These are phyloP conservation scores for Nicotiana obtusifolia DNA, from an alignment of 257 asterid genomes.

Conservation along the genomic window DNA sequence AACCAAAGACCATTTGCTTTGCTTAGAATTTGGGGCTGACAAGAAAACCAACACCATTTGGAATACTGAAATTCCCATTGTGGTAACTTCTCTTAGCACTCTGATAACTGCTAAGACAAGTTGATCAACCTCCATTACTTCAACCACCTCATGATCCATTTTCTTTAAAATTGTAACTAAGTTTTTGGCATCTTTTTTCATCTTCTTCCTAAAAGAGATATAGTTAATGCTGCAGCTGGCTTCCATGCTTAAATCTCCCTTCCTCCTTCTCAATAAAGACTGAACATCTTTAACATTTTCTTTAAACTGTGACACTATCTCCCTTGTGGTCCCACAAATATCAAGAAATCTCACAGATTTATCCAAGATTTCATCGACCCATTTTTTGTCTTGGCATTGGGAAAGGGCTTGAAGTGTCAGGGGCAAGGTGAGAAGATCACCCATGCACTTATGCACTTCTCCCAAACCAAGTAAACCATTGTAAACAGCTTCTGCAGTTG, in stretches of 20 bases:
- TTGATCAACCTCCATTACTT: constrained; percentile 12
- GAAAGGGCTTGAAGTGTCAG: constrained; percentile 15
- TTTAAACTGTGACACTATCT: neutral
- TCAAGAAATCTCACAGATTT: constrained; percentile 15
- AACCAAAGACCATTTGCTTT: constrained; percentile 6
- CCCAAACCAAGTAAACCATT: constrained; percentile 4
- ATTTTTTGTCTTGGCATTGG: constrained; percentile 12
- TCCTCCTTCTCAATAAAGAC: constrained; percentile 9
- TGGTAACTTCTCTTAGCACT: constrained; percentile 10
- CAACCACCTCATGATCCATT: neutral
- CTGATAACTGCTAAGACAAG: constrained; percentile 15
- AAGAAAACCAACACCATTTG: constrained; percentile 11
- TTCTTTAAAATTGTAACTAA: neutral
- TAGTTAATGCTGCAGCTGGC: neutral
- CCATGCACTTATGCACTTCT: constrained; percentile 7
- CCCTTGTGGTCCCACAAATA: constrained; percentile 15
- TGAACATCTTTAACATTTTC: constrained; percentile 12
- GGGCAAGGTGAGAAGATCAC: constrained; percentile 14
- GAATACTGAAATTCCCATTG: neutral
- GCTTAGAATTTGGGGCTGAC: neutral
- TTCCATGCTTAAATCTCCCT: constrained; percentile 5
- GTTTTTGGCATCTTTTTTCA: constrained; percentile 13
- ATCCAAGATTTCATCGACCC: constrained; percentile 13
- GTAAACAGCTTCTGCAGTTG: constrained; percentile 1
- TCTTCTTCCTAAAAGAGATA: constrained; percentile 14